Percentiles rank a stretch among this genome's conserved stretches.
These are phyloP conservation scores for Forsythia viridissima DNA, from an alignment of 257 asterid genomes.

Conservation along the genomic window DNA sequence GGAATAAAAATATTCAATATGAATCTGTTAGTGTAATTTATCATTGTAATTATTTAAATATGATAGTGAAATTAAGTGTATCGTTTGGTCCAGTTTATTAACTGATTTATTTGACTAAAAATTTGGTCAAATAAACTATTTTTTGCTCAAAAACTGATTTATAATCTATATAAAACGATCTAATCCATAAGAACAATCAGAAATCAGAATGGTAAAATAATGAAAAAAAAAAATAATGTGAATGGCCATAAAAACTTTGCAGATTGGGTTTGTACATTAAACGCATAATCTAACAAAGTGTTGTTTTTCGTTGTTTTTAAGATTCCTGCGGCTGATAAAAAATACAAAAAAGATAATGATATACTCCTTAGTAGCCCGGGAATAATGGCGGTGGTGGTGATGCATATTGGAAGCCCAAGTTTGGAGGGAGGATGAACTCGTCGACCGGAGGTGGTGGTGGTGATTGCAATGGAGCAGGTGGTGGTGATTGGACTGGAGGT, in stretches of 20 bases:
- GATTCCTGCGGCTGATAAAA: conserved; percentile 7
- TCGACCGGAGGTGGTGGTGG: conserved; percentile 13
- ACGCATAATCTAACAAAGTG: background rate
- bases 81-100: too few relatives aligned
- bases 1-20: too few relatives aligned
- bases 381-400: conserved; percentile 82
- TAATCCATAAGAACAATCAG: background rate
- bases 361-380: conserved; percentile 53
- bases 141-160: too few relatives aligned
- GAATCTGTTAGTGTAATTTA: too few relatives aligned
- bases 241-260: conserved; percentile 4
- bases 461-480: background rate
- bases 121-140: too few relatives aligned
- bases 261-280: conserved; percentile 23
- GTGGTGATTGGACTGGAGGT: background rate
- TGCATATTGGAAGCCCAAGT: conserved; percentile 39
- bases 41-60: too few relatives aligned
- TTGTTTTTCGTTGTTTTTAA: background rate
- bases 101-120: too few relatives aligned
- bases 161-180: too few relatives aligned
- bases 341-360: conserved; percentile 20
- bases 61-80: too few relatives aligned
- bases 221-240: too few relatives aligned
- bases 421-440: conserved; percentile 42
- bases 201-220: background rate